Evolutionary conservation across 2,329 filamentous ascomycete species (phyloP), one percentile per base, ranked within the genome.

Genomic region (Metarhizium brunneum): DNA sequence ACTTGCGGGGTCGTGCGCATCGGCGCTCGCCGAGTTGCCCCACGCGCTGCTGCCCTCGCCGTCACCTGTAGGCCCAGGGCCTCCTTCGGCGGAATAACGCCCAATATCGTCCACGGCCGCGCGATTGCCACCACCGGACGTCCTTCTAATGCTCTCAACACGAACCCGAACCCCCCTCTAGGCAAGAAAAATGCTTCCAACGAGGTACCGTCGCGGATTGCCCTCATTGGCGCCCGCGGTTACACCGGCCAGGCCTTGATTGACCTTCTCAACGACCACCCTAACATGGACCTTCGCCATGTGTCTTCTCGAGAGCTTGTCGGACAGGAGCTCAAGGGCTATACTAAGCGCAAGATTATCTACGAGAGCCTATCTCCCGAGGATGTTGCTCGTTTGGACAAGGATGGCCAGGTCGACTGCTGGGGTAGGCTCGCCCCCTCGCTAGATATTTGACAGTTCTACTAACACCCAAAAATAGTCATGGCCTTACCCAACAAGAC

Each of bases 401-500:
- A 88, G 68, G 84, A 86, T 36, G 88, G 88, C 53, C 83, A 92
- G 65, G 85, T 97, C 52, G 92, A 97, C 75, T 94, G 89, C 74
- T 97, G 92, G 92, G 25, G 25, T 25, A 25, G 25, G 25, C 25
- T 25, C 25, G 25, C 25, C 4, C 25, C 25, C 25, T 25, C 25
- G 25, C 25, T 1, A 25, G 25, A 25, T 25, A 25, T 3, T 25
- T 25, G 25, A 25, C 25, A 25, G 25, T 25, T 25, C 25, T 25
- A 25, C 25, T 25, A 4, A 25, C 4, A 25, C 25, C 25, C 25
- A 25, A 25, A 25, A 4, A 25, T 25, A 25, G 89, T 97, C 48
- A 94, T 97, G 89, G 94, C 94, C 40, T 83, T 97, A 35, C 94
- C 92, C 48, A 99, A 97, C 67, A 89, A 90, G 58, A 90, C 96